Evolutionary conservation across 352 stramenopile genomes (phyloP), one percentile per base, ranked within the genome.

Genomic region (Aphanomyces stellatus): DNA sequence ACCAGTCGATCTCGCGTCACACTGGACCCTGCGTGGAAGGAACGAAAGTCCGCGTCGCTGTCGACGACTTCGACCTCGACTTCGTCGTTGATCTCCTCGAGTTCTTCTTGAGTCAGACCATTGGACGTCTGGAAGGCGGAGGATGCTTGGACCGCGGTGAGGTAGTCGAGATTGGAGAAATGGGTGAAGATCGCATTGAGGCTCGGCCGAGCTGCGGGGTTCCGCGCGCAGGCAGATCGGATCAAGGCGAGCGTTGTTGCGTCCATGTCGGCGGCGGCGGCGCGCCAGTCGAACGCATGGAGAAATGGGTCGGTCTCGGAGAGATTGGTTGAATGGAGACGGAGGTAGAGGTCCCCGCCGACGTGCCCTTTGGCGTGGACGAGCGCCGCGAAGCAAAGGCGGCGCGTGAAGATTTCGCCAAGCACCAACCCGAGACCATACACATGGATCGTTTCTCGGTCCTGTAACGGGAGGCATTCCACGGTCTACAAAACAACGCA

Each of bases 401-500:
- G 11, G 10, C 60, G 40, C 31, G 28, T 31, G 35, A 56, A 67
- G 33, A 67, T 48, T 67, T 67, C 41, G 4, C 60, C 60, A 10
- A 67, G 27, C 1, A 67, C 13, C 7, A 67, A 24, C 10, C 60
- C 60, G 22, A 67, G 31, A 22, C 24, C 6, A 24, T 46, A 67
- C 17, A 67, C 43, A 33, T 59, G 17, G 46, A 24, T 8, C 5
- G 49, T 13, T 57, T 57, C 22, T 17, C 49, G 49, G 17, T 57
- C 49, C 13, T n/a, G 49, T 13, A 57, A 28, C 46, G 46, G 10
- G 46, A 8, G 22, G 46, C 46, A 53, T 28, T 53, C 46, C 8
- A 53, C 24, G 19, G 24, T 28, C 46, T 53, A 53, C 46, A 19
- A 53, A 28, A n/a, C n/a, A n/a, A n/a, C n/a, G n/a, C n/a, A n/a